Evolutionary conservation across 495 filamentous ascomycete genomes (phyloP).

Genomic region (Pyrenula aspistea): DNA sequence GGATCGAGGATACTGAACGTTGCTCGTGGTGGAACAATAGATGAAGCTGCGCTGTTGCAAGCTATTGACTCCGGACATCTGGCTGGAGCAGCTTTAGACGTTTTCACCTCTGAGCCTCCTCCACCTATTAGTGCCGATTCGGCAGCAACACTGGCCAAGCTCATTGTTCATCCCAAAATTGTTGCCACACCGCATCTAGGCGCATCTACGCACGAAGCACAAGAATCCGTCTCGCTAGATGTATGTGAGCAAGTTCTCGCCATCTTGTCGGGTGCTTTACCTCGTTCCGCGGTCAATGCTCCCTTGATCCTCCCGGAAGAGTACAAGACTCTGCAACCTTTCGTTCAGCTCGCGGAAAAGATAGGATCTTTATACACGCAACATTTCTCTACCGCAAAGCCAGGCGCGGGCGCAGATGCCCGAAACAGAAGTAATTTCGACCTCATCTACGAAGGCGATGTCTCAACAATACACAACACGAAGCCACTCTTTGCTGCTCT

Average conservation of each 20-base stretch:
- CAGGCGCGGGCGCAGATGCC: constrained; percentile 6
- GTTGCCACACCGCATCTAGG: constrained; percentile 63
- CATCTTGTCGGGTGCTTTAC: constrained; percentile 52
- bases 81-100: constrained; percentile 62
- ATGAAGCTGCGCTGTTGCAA: constrained; percentile 54
- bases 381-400: constrained; percentile 36
- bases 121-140: not conserved
- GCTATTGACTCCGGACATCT: constrained; percentile 56
- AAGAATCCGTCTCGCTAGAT: constrained; percentile 64
- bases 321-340: constrained; percentile 56
- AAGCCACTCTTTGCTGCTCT: constrained; percentile 58
- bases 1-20: constrained; percentile 57
- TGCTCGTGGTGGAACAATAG: constrained; percentile 61
- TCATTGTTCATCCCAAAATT: constrained; percentile 50
- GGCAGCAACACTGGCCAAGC: constrained; percentile 35
- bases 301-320: constrained; percentile 63
- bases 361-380: constrained; percentile 62
- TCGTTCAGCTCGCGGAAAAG: constrained; percentile 54
- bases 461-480: constrained; percentile 50
- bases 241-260: constrained; percentile 62
- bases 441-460: constrained; percentile 53
- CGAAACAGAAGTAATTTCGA: constrained; percentile 47
- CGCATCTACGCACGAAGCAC: constrained; percentile 62
- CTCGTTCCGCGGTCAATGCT: constrained; percentile 60
- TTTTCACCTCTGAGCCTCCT: constrained; percentile 61